Base-by-base conservation (phyloP, 306 rosid genomes). In the Casuarina cunninghamiana region DNA sequence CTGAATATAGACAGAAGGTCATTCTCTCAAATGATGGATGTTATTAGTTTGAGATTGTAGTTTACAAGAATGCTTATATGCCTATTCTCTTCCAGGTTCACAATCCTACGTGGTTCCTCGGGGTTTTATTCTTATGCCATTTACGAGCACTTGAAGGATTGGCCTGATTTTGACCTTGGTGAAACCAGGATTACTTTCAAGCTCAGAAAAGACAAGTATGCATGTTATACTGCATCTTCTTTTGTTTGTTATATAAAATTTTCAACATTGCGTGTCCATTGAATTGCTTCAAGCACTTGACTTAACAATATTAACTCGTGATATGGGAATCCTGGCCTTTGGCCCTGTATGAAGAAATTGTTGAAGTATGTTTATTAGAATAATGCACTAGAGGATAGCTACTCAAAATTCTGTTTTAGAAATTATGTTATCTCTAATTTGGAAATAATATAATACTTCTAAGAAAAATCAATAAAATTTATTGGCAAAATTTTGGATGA, bases 1-100 rank as follows among this genome's bases (percentile, higher is more conserved):
- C 77, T 95, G 78, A 95, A 93, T 55, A 91, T 95, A 79, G 97
- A 95, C 86, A 95, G 91, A 87, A 95, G 99, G 99, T 95, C 69
- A 74, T 77, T 80, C 21, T 26, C 76, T 75, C 48, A 46, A 32
- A 60, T 80, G 66, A 71, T 76, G 65, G 71, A 55, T 50, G 44
- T 79, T 55, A 73, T 21, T 55, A 83, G 49, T 60, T 42, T 69
- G 67, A 72, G 45, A 77, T 70, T 70, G 60, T 9, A 79, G 45
- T 2, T 62, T 46, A 19, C 78, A 37, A 75, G 53, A 57, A 85
- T 77, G 71, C 53, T 65, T 69, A 35, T 69, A 35, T 82, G 48
- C 16, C 42, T 60, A 67, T 69, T 74, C 46, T 61, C 66, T 84
- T 79, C 78, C 95, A 92, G 97, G 88, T 92, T 92, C 72, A 75